Base-by-base conservation (phyloP, 2,329 filamentous ascomycete genomes). In the Sporothrix euskadiensis region DNA sequence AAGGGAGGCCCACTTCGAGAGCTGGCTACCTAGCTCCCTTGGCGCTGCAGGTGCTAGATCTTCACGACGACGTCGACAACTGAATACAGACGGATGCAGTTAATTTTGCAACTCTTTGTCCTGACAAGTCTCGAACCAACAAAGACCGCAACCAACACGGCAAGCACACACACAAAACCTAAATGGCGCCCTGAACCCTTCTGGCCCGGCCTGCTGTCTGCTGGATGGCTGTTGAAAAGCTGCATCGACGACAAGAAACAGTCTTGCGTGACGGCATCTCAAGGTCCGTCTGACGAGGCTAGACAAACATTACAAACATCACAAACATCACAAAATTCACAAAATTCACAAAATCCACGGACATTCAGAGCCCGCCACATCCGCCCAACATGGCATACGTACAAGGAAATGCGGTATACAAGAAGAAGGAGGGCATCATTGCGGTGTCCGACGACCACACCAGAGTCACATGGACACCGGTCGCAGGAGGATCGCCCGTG, bases 361-460 rank as follows among this genome's bases (percentile, higher is more conserved):
- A 35, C 19, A 44, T 10, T 44, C 10, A 22, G 44, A 35, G 47
- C 66, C 47, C 47, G 9, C 30, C 1, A 9, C n/a, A 12, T 8
- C 44, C 19, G 44, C 19, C 57, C 56, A 49, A 12, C 52, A 91
- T 91, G 89, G 83, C 87, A 39, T 81, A 86, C 75, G 89, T 88
- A 71, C 87, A 85, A 77, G 93, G 91, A 74, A 88, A 88, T 76
- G 90, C 92, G 71, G 86, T 90, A 74, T 98, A 96, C 87, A 98
- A 98, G 84, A 99, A 98, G 86, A 96, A 97, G 83, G 93, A 98
- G 85, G 96, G 96, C 80, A 88, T 89, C 75, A 84, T 99, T 79
- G 88, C 89, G 35, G 86, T 98, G 78, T 90, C 92, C 19, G 84
- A 87, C 73, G 93, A 97, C 81, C 87, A 89, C 78, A 88, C 88